Percentiles rank a stretch among this genome's conserved stretches.
Conservation (phyloP, 768 basidiomycete genomes). For the Rubroboletus pulcherrimus region DNA sequence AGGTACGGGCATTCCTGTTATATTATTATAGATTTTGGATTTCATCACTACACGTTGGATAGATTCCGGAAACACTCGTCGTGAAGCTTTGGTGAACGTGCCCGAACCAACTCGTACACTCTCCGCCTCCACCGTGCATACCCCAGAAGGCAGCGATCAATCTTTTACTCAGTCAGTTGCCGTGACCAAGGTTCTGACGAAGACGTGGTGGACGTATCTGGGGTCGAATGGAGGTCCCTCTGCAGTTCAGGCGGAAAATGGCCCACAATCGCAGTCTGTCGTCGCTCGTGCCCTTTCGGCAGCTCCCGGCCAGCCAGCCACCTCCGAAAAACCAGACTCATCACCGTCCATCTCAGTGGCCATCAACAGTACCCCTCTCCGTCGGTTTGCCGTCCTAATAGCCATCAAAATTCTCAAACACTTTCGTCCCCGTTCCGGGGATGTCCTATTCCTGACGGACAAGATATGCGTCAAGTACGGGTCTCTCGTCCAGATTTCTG, state of each 20-base stretch:
- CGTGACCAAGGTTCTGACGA: constrained; percentile 8
- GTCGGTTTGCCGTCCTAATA: no score
- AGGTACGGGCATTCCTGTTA: constrained; percentile 17
- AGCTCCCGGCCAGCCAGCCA: constrained; percentile 1
- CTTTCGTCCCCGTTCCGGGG: no score
- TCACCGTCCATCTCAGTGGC: no score
- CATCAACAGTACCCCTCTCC: no score
- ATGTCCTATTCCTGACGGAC: no score
- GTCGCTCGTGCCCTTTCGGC: not conserved
- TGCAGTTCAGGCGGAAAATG: constrained; percentile 3
- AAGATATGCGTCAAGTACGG: no score
- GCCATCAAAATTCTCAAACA: no score
- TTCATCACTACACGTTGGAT: constrained; percentile 4
- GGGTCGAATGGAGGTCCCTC: constrained; percentile 34
- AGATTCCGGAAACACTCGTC: constrained; percentile 5
- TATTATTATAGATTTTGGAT: not conserved
- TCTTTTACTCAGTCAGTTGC: constrained; percentile 2
- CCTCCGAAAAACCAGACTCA: not conserved
- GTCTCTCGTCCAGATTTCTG: no score
- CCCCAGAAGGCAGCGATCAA: constrained; percentile 13
- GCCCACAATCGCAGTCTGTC: not conserved
- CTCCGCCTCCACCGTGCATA: constrained; percentile 1
- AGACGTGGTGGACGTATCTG: constrained; percentile 49
- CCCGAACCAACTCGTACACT: not conserved
- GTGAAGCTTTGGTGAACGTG: not conserved